Conservation (phyloP, 1,284 basidiomycete species). For the Paramarasmius palmivorus region DNA sequence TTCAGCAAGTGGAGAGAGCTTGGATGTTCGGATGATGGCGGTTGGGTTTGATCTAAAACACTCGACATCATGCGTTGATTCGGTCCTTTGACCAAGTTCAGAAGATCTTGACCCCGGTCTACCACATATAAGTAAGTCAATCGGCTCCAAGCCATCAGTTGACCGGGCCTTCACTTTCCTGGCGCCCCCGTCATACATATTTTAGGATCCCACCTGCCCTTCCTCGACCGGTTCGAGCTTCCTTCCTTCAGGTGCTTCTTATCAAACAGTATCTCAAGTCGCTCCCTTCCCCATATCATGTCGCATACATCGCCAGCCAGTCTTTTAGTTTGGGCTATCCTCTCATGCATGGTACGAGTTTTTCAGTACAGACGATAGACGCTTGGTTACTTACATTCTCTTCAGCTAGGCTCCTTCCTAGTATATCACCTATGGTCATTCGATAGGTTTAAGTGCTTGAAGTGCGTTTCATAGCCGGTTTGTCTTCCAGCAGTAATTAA, state of each 20-base stretch:
- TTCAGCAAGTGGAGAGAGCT: too few relatives aligned
- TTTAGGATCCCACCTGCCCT: background rate
- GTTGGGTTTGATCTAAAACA: too few relatives aligned
- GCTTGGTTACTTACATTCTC: background rate
- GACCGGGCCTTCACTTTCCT: background rate
- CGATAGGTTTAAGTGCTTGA: constrained; percentile 72
- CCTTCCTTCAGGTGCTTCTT: constrained; percentile 14
- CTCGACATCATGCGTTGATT: too few relatives aligned
- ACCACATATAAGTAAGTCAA: background rate
- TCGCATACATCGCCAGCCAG: constrained; percentile 62
- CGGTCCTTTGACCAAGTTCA: too few relatives aligned
- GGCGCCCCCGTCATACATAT: background rate
- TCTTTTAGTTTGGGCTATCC: constrained; percentile 61
- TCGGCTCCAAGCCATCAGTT: background rate
- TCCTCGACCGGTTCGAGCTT: constrained; percentile 14
- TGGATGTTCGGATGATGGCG: too few relatives aligned
- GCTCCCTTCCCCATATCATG: constrained; percentile 38
- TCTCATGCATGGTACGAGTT: constrained; percentile 48
- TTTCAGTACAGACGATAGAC: background rate
- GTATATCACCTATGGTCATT: constrained; percentile 77
- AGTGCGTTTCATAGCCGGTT: constrained; percentile 37
- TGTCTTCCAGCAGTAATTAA: background rate
- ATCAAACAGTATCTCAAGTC: constrained; percentile 6
- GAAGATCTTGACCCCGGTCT: too few relatives aligned
- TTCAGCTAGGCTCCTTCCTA: constrained; percentile 61